Evolutionary conservation across 2,329 filamentous ascomycete species (phyloP).

Genomic region (Talaromyces funiculosus): DNA sequence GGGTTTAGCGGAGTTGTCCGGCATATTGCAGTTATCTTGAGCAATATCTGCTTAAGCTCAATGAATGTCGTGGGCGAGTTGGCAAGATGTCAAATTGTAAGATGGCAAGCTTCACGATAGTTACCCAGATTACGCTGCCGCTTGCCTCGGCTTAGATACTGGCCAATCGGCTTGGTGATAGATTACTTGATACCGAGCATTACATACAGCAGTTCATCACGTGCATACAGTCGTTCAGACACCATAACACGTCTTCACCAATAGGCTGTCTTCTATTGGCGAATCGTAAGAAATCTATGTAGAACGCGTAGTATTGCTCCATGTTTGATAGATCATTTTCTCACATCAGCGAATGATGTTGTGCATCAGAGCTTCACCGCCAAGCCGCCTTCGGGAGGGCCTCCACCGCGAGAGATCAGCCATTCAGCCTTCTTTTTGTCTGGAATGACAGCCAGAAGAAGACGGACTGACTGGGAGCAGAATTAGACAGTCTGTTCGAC

Average conservation of each 20-base stretch:
- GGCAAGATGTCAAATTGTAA: background rate
- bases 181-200: background rate
- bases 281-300: background rate
- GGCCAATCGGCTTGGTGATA: background rate
- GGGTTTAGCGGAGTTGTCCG: slow-evolving; percentile 4
- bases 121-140: background rate
- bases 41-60: background rate
- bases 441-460: background rate
- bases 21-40: background rate
- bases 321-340: background rate
- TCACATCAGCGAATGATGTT: too few relatives aligned
- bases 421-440: background rate
- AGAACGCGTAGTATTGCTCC: background rate
- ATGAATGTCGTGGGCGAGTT: background rate
- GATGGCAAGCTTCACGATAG: background rate
- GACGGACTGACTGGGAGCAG: background rate
- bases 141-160: slow-evolving; percentile 2
- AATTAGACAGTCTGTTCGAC: background rate
- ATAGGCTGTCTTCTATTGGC: background rate
- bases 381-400: background rate
- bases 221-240: background rate
- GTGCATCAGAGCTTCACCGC: slow-evolving; percentile 1
- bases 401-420: background rate
- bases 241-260: background rate
- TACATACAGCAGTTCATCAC: background rate